Percentiles rank a stretch among this genome's conserved stretches.
phyloP scores from a whole-genome alignment of 208 protist species.

The Tritrichomonas musculus region DNA sequence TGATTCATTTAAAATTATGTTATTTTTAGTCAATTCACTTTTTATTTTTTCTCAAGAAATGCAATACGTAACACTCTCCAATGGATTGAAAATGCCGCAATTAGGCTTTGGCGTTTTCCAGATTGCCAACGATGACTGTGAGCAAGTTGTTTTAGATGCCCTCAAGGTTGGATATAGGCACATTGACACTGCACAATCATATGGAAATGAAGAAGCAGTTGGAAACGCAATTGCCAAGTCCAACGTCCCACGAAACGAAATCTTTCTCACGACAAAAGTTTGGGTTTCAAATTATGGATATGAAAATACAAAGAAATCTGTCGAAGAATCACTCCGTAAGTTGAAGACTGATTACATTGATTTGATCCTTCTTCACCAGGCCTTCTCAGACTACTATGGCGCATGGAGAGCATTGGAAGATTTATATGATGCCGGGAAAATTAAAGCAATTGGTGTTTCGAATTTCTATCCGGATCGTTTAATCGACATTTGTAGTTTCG shows the following conservation, averaged over 20 bases:
- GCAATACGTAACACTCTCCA: too few relatives aligned
- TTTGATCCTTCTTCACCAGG: background rate
- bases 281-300: background rate
- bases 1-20: too few relatives aligned
- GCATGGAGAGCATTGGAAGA: background rate
- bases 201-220: too few relatives aligned
- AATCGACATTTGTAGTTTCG: too few relatives aligned
- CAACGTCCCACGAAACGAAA: background rate
- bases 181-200: background rate
- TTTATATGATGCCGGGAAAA: slow-evolving; percentile 1
- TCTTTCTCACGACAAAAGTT: background rate
- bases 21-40: too few relatives aligned
- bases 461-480: too few relatives aligned
- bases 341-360: background rate
- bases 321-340: background rate
- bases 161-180: background rate
- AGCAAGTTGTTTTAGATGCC: too few relatives aligned
- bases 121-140: too few relatives aligned
- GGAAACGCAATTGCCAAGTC: too few relatives aligned
- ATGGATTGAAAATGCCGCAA: too few relatives aligned
- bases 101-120: too few relatives aligned
- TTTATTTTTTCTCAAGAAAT: too few relatives aligned
- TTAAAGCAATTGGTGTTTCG: slow-evolving; percentile 32
- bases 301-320: background rate
- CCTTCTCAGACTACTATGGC: background rate